Base-by-base conservation (phyloP, 1,284 basidiomycete genomes). In the Ustilago loliicola region DNA sequence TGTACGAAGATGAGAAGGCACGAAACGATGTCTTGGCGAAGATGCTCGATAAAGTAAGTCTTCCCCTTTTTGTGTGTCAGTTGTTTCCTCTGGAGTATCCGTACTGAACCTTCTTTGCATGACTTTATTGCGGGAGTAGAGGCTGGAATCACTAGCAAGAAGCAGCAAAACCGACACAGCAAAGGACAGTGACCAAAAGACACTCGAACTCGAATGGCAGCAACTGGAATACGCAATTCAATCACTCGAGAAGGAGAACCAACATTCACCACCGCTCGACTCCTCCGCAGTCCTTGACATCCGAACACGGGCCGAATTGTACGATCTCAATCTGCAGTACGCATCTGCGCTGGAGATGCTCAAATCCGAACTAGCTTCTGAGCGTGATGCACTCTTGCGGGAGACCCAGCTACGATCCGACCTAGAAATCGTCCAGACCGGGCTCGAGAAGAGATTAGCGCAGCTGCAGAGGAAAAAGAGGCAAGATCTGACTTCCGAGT, bases 1-100 rank as follows among this genome's bases (percentile, higher is more conserved):
- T 72, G 27, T 77, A 72, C 58, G 59, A 66, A n/a, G 75, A 77
- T 29, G 70, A 77, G 25, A 72, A 64, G 50, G 63, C 57, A 4
- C 69, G 63, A 27, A 77, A 77, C 36, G 75, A 77, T 54, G 66
- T 42, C 1, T 29, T 77, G 7, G 62, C 70, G 15, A 47, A 48
- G n/a, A 45, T 47, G 29, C 21, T 77, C 9, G 61, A 77, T 29
- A 29, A 64, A 57, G 67, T 69, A 42, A 55, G 66, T 38, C 15
- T n/a, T n/a, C n/a, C n/a, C n/a, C n/a, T n/a, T n/a, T n/a, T n/a
- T n/a, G n/a, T n/a, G n/a, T n/a, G n/a, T n/a, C n/a, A n/a, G n/a
- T n/a, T n/a, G n/a, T n/a, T n/a, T n/a, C n/a, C n/a, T n/a, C n/a
- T n/a, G n/a, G n/a, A n/a, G n/a, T 50, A 13, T 29, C 11, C 25